phyloP scores from a whole-genome alignment of 768 basidiomycete species.

The Hydnomerulius pinastri region DNA sequence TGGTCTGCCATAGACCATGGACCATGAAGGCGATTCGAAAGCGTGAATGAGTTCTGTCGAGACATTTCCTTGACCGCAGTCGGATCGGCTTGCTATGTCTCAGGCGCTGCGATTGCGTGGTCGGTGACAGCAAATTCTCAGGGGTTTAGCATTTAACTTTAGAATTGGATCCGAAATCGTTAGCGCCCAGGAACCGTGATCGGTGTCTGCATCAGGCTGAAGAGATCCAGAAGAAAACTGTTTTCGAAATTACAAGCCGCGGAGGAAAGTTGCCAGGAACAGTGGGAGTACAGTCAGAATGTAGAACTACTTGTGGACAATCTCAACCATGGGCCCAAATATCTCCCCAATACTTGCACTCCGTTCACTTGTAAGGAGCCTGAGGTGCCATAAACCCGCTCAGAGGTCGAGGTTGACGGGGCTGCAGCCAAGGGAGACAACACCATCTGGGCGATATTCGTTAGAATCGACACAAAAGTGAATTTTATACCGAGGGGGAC shows the following conservation, averaged over 20 bases:
- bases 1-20: too few species aligned
- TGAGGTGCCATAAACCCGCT: neutral
- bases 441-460: neutral
- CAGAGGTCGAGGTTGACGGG: neutral
- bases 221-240: too few species aligned
- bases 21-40: constrained; percentile 20
- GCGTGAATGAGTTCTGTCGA: neutral
- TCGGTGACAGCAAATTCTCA: constrained; percentile 1
- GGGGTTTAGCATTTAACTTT: too few species aligned
- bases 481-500: too few species aligned
- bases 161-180: too few species aligned
- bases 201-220: too few species aligned
- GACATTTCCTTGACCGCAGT: constrained; percentile 10
- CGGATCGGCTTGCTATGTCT: neutral
- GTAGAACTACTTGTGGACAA: too few species aligned
- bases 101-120: constrained; percentile 9
- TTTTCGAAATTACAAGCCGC: too few species aligned
- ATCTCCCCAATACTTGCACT: too few species aligned
- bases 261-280: too few species aligned
- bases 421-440: neutral
- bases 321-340: neutral
- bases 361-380: neutral
- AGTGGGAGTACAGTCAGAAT: too few species aligned
- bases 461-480: constrained; percentile 1
- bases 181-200: too few species aligned